These are phyloP conservation scores for Boletales sp. DNA, from an alignment of 768 basidiomycete genomes.

Conservation along the genomic window DNA sequence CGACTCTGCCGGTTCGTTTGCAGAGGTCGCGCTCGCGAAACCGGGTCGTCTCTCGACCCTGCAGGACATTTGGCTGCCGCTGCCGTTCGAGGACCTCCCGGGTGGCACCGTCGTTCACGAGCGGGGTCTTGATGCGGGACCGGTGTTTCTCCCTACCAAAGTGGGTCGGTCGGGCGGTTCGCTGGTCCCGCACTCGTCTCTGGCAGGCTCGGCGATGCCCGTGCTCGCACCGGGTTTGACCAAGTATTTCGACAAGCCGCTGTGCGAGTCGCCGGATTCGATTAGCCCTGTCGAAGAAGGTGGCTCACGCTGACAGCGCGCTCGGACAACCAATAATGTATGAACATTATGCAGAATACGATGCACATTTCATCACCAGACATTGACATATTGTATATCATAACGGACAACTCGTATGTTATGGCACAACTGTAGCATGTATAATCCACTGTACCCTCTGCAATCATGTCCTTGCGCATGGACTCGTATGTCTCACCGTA, in stretches of 20 bases:
- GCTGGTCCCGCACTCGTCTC: background rate
- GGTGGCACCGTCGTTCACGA: constrained; percentile 9
- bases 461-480: background rate
- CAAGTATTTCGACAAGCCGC: constrained; percentile 5
- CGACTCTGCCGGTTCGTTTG: constrained; percentile 11
- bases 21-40: constrained; percentile 18
- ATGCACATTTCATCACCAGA: no score
- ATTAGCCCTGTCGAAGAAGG: constrained; percentile 2
- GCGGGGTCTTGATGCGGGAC: constrained; percentile 14
- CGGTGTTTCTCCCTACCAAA: constrained; percentile 1
- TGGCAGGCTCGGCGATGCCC: background rate
- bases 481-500: constrained; percentile 2
- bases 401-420: background rate
- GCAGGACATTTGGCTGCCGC: constrained; percentile 14
- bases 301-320: no score
- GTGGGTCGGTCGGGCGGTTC: background rate
- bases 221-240: constrained; percentile 1
- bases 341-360: no score
- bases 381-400: no score
- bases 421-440: no score
- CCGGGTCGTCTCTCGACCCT: constrained; percentile 13
- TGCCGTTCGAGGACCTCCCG: constrained; percentile 15
- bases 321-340: no score
- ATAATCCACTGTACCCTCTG: no score
- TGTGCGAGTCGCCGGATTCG: constrained; percentile 24